Evolutionary conservation across 768 basidiomycete species (phyloP).

Genomic region (Lepiota venenata): DNA sequence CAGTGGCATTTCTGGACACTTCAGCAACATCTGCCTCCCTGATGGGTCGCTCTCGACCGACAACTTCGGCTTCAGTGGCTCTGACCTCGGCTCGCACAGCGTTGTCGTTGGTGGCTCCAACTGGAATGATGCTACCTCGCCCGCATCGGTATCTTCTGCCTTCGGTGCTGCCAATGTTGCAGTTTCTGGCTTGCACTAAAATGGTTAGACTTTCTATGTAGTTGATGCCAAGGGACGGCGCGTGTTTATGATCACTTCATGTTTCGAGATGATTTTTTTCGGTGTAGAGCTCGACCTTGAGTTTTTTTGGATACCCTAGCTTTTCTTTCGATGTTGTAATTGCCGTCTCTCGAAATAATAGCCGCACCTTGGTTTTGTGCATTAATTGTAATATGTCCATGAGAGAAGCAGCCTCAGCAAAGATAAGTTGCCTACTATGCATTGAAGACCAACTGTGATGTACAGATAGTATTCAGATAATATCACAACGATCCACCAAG

Average conservation of each 20-base stretch:
- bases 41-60: conserved; percentile 26
- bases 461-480: too few species aligned
- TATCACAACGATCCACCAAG: too few species aligned
- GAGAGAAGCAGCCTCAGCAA: not conserved
- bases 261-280: not conserved
- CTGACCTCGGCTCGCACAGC: conserved; percentile 28
- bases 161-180: conserved; percentile 6
- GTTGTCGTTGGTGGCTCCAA: conserved; percentile 36
- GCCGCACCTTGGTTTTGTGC: not conserved
- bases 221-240: not conserved
- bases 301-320: conserved; percentile 1
- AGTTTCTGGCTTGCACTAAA: conserved; percentile 1
- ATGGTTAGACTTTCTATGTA: too few species aligned
- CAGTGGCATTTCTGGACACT: conserved; percentile 24
- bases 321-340: not conserved
- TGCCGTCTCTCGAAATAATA: not conserved
- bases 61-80: conserved; percentile 17
- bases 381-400: not conserved
- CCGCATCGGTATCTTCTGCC: conserved; percentile 7
- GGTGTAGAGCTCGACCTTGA: not conserved
- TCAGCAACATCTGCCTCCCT: conserved; percentile 22
- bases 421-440: too few species aligned
- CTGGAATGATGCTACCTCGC: conserved; percentile 31
- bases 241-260: not conserved
- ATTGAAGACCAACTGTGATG: too few species aligned